Evolutionary conservation across 179 eudicot species (phyloP), one percentile per base, ranked within the genome.

Genomic region (Nepenthes alata): DNA sequence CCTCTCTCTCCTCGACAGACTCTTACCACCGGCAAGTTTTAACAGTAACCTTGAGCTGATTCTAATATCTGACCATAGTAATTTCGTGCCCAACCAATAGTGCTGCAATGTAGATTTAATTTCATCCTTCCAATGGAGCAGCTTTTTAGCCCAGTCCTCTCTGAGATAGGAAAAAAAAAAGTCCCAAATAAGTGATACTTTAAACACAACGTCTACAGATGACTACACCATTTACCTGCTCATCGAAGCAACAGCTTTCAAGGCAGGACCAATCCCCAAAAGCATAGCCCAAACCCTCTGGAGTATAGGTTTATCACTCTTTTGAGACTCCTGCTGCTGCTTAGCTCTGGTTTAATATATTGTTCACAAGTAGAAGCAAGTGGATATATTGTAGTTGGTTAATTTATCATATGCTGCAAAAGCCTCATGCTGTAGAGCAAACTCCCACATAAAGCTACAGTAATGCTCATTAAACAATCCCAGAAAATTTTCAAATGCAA

Each of bases 41-140:
- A 75, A 53, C 37, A 88, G 58, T 60, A 83, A 74, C 68, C 88
- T 83, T 50, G 77, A 86, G 81, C 89, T 68, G 70, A 88, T 88
- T 63, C 94, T 85, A 70, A 86, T 79, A 78, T 88, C 96, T 65
- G 82, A 94, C 94, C 96, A 86, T 11, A 88, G 85, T 58, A 88
- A 77, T 67, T 86, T 88, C 63, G 80, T 81, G 59, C 96, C 96
- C 67, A 88, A 64, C 96, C 96, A 88, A 71, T 88, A 88, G 63
- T 88, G 96, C 58, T 86, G 87, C 73, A 84, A 16, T 8, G 88
- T 77, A 37, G 86, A 77, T 68, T 63, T 74, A 67, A 88, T 76
- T 59, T 88, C 90, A 62, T 78, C 80, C 75, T 83, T 88, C 94
- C 89, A 86, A 48, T 83, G 88, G 37, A 25, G 47, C 52, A 88